Base-by-base conservation (phyloP, 2,329 filamentous ascomycete genomes). In the Achaetomium macrosporum region DNA sequence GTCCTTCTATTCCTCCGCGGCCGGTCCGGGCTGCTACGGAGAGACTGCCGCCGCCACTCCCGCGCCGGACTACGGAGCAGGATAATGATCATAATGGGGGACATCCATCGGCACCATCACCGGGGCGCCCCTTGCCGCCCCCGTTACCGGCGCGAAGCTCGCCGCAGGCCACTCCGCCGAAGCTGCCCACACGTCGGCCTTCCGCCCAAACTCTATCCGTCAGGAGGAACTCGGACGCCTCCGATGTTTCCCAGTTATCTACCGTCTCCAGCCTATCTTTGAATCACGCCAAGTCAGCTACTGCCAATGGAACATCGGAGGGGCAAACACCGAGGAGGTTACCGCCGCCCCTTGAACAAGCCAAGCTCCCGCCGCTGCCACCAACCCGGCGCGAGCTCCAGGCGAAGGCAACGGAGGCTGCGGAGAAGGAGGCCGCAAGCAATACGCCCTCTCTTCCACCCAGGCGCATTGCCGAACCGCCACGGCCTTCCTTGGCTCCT, bases 221-320 rank as follows among this genome's bases (percentile, higher is more conserved):
- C 76, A 73, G 81, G 20, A 74, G 78, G 51, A 77, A 73, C 45
- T 85, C 82, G 16, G 76, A 76, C 40, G 78, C 81, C 0, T 85
- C 82, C 2, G 79, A 80, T 30, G 61, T 75, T 12, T 84, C 81
- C 2, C 70, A 77, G 53, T 68, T 74, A 37, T 84, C 81, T 7
- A 72, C 71, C 11, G 62, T 78, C 15, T 84, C 82, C 4, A 74
- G 71, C 1, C 64, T 78, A 19, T 83, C 80, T 1, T 58, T 79
- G 40, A 73, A 71, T 33, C 69, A 69, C 6, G 68, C 69, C 2
- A 62, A 67, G 29, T 76, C 73, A 9, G 79, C 78, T 2, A 70
- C 69, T 19, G 74, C 76, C 0, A 82, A 75, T 59, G 68, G 71
- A 43, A 68, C 70, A 9, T 76, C 78, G 19, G 74, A 75, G 11